Evolutionary conservation across 108 stramenopile species (phyloP).

Genomic region (Cylindrotheca closterium): DNA sequence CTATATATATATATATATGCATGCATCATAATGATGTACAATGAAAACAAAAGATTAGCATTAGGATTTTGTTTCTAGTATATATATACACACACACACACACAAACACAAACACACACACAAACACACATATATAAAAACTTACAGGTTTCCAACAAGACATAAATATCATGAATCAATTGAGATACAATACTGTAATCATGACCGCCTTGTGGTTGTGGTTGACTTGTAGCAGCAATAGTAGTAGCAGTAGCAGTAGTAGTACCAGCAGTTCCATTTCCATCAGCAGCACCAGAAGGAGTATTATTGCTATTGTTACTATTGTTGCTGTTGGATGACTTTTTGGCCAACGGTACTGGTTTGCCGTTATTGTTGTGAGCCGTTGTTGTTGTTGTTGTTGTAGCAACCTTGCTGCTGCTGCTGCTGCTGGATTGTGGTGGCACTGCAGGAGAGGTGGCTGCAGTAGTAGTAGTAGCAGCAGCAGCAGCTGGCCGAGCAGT

Average conservation of each 20-base stretch:
- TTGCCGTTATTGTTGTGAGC: not conserved
- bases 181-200: constrained; percentile 13
- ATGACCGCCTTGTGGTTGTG: not conserved
- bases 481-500: not conserved
- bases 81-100: not conserved
- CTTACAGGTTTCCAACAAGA: constrained; percentile 33
- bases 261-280: not conserved
- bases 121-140: not conserved
- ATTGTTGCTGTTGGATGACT: not conserved
- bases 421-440: not conserved
- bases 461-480: not conserved
- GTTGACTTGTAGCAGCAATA: not conserved
- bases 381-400: not conserved
- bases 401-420: not conserved
- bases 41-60: not conserved
- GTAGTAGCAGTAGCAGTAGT: not conserved
- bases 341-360: not conserved
- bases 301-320: not conserved
- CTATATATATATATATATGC: constrained; percentile 16
- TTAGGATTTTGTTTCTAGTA: not conserved
- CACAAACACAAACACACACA: not conserved
- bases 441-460: not conserved
- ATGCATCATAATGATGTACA: not conserved
- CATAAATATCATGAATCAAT: constrained; percentile 21
- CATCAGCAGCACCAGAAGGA: not conserved